These are phyloP conservation scores for Monosporozyma solicola DNA, from an alignment of 805 yeast species.

Conservation along the genomic window DNA sequence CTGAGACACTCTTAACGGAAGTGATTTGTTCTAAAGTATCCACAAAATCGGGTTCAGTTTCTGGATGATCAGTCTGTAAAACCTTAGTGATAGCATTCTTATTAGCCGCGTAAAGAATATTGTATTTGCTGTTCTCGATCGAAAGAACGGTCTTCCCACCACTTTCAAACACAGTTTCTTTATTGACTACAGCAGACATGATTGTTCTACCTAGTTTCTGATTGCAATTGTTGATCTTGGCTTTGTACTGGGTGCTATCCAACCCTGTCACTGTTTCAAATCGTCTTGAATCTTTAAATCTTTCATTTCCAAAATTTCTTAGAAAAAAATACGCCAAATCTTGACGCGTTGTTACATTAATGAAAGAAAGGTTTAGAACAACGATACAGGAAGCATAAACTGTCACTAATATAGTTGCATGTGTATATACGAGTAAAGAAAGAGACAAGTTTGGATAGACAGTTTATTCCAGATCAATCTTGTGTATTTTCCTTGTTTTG, in stretches of 20 bases:
- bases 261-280: not conserved
- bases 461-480: too few relatives aligned
- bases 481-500: too few relatives aligned
- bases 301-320: not conserved
- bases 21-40: constrained; percentile 44
- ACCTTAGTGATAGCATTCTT: constrained; percentile 47
- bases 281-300: not conserved
- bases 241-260: not conserved
- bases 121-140: not conserved
- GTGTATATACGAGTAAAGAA: too few relatives aligned
- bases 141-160: constrained; percentile 23
- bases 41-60: constrained; percentile 52
- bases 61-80: constrained; percentile 38
- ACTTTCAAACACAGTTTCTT: constrained; percentile 23
- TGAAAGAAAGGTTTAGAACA: not conserved
- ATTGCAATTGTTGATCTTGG: not conserved
- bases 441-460: too few relatives aligned
- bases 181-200: constrained; percentile 4
- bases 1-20: constrained; percentile 19
- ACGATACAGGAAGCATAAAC: too few relatives aligned
- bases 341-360: not conserved
- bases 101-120: constrained; percentile 35
- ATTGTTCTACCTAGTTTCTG: not conserved
- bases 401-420: too few relatives aligned
- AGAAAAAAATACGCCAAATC: not conserved